Percentiles rank a stretch among this genome's conserved stretches.
Evolutionary conservation across 257 asterid species (phyloP).

Genomic region (Anisodus tanguticus): DNA sequence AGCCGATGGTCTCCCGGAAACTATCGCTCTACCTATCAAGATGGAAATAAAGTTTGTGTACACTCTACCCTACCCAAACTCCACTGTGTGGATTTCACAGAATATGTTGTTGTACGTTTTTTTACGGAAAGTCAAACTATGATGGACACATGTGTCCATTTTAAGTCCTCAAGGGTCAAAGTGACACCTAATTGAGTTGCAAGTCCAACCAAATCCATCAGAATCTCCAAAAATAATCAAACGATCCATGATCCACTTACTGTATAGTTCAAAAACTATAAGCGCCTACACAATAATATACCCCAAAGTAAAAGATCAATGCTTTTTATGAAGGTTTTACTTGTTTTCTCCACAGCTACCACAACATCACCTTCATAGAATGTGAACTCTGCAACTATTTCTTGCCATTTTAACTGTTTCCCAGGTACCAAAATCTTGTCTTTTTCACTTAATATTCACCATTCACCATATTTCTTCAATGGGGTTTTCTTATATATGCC

Average conservation of each 20-base stretch:
- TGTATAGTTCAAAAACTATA: accelerated
- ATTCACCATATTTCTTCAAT: neutral
- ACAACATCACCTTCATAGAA: neutral
- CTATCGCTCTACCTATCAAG: no score
- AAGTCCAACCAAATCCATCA: neutral
- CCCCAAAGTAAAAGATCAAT: neutral
- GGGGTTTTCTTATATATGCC: neutral
- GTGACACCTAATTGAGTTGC: neutral
- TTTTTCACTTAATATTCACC: neutral
- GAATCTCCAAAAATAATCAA: neutral
- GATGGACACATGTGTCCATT: slow-evolving; percentile 3
- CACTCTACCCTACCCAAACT: no score
- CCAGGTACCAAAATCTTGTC: slow-evolving; percentile 17
- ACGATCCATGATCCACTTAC: neutral
- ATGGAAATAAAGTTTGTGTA: no score
- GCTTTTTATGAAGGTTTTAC: slow-evolving; percentile 21
- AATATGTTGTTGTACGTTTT: no score
- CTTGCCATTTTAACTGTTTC: slow-evolving; percentile 27
- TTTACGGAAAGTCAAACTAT: neutral
- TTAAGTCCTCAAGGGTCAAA: neutral
- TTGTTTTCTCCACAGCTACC: slow-evolving; percentile 27
- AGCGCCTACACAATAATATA: slow-evolving; percentile 9
- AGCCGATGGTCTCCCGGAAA: no score
- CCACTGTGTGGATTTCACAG: no score
- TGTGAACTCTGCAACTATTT: slow-evolving; percentile 31